phyloP scores from a whole-genome alignment of 768 basidiomycete species.

The Galerina marginata region DNA sequence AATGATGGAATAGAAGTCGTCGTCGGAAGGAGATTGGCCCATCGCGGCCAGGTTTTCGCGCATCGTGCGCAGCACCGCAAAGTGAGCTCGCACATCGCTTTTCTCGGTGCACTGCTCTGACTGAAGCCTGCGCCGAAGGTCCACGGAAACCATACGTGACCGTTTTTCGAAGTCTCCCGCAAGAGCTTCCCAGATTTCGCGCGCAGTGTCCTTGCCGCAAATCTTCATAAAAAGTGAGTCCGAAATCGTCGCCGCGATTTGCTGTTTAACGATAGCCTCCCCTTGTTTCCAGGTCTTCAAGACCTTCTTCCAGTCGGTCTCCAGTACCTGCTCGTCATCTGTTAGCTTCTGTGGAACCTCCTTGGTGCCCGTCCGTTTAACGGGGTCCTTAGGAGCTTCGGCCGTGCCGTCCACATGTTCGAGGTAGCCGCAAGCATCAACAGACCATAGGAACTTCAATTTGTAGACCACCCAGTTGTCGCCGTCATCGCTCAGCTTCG shows the following conservation, averaged over 20 bases:
- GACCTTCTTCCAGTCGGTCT: constrained; percentile 22
- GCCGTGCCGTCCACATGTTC: no score
- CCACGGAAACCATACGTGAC: constrained; percentile 33
- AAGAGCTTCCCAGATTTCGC: constrained; percentile 33
- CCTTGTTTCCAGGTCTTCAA: constrained; percentile 24
- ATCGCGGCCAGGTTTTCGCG: constrained; percentile 38
- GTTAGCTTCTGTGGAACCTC: no score
- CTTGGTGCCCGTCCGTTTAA: no score
- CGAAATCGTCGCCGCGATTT: constrained; percentile 36
- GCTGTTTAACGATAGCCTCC: constrained; percentile 35
- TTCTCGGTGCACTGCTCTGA: constrained; percentile 32
- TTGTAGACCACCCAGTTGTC: no score
- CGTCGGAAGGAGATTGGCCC: constrained; percentile 32
- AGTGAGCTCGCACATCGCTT: constrained; percentile 36
- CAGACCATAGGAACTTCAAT: no score
- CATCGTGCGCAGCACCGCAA: constrained; percentile 33
- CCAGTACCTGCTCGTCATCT: not conserved
- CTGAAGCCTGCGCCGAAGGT: constrained; percentile 33
- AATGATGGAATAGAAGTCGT: constrained; percentile 39
- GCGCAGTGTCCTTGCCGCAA: constrained; percentile 19
- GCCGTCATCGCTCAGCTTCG: no score
- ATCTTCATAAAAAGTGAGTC: constrained; percentile 35
- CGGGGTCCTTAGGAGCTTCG: no score
- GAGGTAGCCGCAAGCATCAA: no score
- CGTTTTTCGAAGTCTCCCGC: constrained; percentile 30